Percentiles rank a stretch among this genome's conserved stretches.
These are phyloP conservation scores for Cryptosporidium bovis DNA, from an alignment of 169 alveolate genomes.

Conservation along the genomic window DNA sequence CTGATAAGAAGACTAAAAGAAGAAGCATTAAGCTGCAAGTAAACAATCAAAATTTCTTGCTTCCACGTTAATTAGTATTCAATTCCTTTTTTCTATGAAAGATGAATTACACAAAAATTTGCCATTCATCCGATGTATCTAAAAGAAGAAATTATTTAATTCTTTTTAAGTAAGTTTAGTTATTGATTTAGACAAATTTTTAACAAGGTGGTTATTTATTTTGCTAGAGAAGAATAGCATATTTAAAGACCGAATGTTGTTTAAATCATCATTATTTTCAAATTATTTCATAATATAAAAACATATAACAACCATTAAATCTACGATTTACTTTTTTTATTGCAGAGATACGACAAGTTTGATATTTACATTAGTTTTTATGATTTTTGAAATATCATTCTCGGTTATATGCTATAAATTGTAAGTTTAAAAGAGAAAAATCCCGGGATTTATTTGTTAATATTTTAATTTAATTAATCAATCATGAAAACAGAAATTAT, in stretches of 20 bases:
- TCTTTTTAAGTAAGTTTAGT: conserved; percentile 29
- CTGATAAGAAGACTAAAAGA: no score
- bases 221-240: no score
- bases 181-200: background rate
- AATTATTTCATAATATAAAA: no score
- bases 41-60: no score
- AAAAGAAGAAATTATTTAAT: conserved; percentile 29
- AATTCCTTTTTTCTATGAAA: background rate
- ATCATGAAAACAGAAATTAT: background rate
- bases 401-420: conserved; percentile 1
- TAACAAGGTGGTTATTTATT: background rate
- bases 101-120: conserved; percentile 31
- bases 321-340: background rate
- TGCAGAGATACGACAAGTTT: conserved; percentile 12
- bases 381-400: conserved; percentile 36
- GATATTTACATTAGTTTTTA: conserved; percentile 6
- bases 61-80: no score
- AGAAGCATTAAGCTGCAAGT: no score
- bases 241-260: no score
- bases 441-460: background rate
- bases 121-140: conserved; percentile 28
- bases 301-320: no score
- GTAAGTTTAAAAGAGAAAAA: conserved; percentile 7
- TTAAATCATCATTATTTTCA: no score
- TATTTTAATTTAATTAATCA: conserved; percentile 5